Conservation (phyloP, 805 yeast genomes). For the Teunomyces panamensis region DNA sequence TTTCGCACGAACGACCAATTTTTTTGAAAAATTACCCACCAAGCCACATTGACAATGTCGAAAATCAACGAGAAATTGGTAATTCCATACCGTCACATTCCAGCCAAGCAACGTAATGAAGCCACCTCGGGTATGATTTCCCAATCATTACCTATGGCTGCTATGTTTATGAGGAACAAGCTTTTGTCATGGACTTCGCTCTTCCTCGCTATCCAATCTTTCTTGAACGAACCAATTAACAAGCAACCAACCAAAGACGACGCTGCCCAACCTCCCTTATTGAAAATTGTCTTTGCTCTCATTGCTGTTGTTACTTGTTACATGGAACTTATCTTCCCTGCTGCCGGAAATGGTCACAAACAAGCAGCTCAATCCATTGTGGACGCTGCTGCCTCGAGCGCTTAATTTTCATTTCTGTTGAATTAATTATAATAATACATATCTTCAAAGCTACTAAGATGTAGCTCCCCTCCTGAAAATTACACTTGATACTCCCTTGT, state of each 20-base stretch:
- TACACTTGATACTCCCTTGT: conserved; percentile 32
- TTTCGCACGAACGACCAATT: background rate
- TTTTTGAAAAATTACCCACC: background rate
- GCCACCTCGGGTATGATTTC: conserved; percentile 43
- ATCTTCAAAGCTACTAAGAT: background rate
- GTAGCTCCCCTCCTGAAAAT: conserved; percentile 13
- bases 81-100: conserved; percentile 41
- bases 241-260: conserved; percentile 23
- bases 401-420: conserved; percentile 4
- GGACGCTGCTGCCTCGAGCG: conserved; percentile 18
- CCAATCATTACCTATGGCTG: conserved; percentile 66
- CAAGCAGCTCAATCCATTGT: conserved; percentile 20
- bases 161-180: conserved; percentile 62
- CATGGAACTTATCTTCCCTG: conserved; percentile 50
- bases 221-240: conserved; percentile 42
- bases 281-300: conserved; percentile 44
- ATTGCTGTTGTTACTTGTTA: conserved; percentile 53
- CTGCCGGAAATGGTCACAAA: conserved; percentile 17
- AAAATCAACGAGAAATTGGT: conserved; percentile 1
- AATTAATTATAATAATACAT: conserved; percentile 1
- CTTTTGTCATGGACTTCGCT: conserved; percentile 56
- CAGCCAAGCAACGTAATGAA: conserved; percentile 47
- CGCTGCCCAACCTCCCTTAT: conserved; percentile 45
- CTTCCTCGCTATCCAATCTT: conserved; percentile 48
- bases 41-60: background rate